A percentile compares a stretch with the other conserved stretches of the same genome.
Conservation (phyloP, 129 eudicot species). For the Chrysanthemum makinoi region DNA sequence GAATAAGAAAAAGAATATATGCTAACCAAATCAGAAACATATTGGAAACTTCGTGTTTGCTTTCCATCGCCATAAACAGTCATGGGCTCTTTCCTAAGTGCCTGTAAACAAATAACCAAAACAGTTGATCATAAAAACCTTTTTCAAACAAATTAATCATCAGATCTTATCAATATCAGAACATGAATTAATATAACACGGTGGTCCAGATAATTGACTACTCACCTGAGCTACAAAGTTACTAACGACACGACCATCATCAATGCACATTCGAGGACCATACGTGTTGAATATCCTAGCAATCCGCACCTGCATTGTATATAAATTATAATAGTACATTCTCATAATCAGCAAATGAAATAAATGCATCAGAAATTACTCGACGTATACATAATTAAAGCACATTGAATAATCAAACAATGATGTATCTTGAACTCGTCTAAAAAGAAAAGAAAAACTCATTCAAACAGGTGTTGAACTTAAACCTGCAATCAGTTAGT, state of each 20-base stretch:
- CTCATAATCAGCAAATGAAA: background rate
- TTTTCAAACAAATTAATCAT: no score
- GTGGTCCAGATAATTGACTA: background rate
- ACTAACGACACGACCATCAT: slow-evolving; percentile 92
- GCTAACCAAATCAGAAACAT: slow-evolving; percentile 76
- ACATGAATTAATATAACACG: no score
- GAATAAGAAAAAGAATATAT: background rate
- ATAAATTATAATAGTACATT: background rate
- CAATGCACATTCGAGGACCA: slow-evolving; percentile 89
- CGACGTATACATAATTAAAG: background rate
- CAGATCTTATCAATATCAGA: no score
- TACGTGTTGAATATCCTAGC: slow-evolving; percentile 85
- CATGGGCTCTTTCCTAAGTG: slow-evolving; percentile 78
- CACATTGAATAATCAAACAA: background rate
- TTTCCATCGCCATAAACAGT: slow-evolving; percentile 91
- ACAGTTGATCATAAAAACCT: background rate
- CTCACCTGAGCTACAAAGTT: slow-evolving; percentile 86
- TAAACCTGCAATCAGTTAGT: background rate
- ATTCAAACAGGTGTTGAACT: no score
- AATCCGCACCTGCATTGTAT: slow-evolving; percentile 53
- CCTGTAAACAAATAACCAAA: slow-evolving; percentile 30
- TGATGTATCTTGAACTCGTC: background rate
- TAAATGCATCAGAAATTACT: slow-evolving; percentile 16
- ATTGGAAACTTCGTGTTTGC: slow-evolving; percentile 89
- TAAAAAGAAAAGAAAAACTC: no score